Evolutionary conservation across 2,329 filamentous ascomycete genomes (phyloP).

Genomic region (Aspergillus pseudonomiae): DNA sequence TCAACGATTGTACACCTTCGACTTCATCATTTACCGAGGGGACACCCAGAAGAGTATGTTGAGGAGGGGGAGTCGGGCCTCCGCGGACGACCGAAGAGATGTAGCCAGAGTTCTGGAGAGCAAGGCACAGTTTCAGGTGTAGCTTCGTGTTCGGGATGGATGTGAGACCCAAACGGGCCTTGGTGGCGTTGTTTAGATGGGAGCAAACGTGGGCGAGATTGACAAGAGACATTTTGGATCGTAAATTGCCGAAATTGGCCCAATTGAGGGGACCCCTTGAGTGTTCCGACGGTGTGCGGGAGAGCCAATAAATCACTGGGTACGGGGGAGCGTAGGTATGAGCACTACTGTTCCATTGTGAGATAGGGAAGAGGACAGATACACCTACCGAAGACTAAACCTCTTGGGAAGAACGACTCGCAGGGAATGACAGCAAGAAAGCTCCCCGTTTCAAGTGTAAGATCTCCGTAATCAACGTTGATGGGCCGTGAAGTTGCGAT

Average conservation of each 20-base stretch:
- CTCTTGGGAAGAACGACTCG: background rate
- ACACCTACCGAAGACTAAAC: background rate
- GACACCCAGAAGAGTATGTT: conserved; percentile 56
- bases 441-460: background rate
- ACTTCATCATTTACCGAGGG: conserved; percentile 44
- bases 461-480: background rate
- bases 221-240: conserved; percentile 67
- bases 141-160: conserved; percentile 80
- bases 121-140: conserved; percentile 74
- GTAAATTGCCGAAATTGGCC: conserved; percentile 20
- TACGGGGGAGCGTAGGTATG: conserved; percentile 1
- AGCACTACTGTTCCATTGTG: background rate
- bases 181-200: conserved; percentile 86
- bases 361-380: background rate
- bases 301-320: conserved; percentile 2
- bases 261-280: conserved; percentile 19
- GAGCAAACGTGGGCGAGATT: conserved; percentile 81
- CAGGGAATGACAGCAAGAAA: background rate
- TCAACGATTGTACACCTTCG: conserved; percentile 56
- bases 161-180: conserved; percentile 80
- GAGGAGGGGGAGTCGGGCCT: conserved; percentile 61
- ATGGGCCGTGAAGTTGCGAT: conserved; percentile 5
- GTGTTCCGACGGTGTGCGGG: conserved; percentile 3
- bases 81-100: conserved; percentile 77
- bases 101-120: conserved; percentile 81